Evolutionary conservation across 352 stramenopile genomes (phyloP).

Genomic region (Globisporangium recalcitrans): DNA sequence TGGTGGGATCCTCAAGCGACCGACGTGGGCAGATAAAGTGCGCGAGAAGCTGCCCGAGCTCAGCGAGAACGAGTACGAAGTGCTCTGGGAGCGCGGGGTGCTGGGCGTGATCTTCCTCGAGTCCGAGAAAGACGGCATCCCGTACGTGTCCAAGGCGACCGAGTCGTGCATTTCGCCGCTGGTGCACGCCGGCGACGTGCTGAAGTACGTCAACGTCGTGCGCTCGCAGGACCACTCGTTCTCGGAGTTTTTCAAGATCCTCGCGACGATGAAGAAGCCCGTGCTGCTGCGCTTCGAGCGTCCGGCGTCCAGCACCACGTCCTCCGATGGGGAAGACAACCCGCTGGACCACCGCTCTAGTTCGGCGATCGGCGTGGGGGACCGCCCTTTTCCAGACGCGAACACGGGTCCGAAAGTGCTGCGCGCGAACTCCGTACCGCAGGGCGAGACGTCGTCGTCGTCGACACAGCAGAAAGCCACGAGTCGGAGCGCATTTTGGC

Average conservation of each 20-base stretch:
- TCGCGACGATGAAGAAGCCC: constrained; percentile 88
- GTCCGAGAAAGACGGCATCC: constrained; percentile 80
- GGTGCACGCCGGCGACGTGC: constrained; percentile 65
- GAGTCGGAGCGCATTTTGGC: constrained; percentile 56
- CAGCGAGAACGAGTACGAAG: constrained; percentile 80
- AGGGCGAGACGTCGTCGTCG: constrained; percentile 26
- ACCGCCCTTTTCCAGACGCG: constrained; percentile 24
- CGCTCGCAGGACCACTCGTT: constrained; percentile 85
- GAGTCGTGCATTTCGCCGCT: constrained; percentile 79
- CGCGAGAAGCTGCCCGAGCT: constrained; percentile 72
- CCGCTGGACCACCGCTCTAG: constrained; percentile 42
- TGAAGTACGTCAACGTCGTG: constrained; percentile 85
- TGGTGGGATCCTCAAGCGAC: constrained; percentile 21
- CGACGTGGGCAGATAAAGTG: constrained; percentile 77
- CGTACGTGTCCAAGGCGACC: constrained; percentile 83
- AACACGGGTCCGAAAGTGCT: constrained; percentile 31
- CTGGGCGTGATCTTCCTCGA: constrained; percentile 86
- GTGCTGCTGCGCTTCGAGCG: constrained; percentile 81
- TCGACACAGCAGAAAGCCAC: constrained; percentile 22
- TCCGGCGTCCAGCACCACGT: constrained; percentile 36
- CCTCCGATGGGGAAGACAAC: constrained; percentile 42
- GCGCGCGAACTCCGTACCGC: constrained; percentile 53
- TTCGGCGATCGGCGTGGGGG: constrained; percentile 27
- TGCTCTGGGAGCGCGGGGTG: constrained; percentile 83
- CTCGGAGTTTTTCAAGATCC: constrained; percentile 87